Evolutionary conservation across 495 filamentous ascomycete species (phyloP), one percentile per base, ranked within the genome.

Genomic region (Lindgomyces ingoldianus): DNA sequence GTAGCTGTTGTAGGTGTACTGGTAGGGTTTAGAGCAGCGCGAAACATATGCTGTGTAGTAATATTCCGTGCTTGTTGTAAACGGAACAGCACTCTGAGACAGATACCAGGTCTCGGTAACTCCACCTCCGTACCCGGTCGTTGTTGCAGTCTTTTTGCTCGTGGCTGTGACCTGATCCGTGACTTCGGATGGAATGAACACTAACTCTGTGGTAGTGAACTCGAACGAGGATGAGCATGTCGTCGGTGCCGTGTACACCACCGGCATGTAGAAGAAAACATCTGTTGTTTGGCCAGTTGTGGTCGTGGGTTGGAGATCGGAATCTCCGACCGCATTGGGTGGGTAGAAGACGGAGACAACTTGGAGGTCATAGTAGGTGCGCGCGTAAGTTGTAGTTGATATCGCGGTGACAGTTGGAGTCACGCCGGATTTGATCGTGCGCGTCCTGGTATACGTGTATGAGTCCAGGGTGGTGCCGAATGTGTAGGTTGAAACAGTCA

Each of bases 61-160:
- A 27, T 46, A 60, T 3, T 51, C 47, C 2, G 55, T 14, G 14
- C 39, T 21, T 4, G 62, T 60, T 2, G 55, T 36, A 14, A 60
- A 19, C 1, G 62, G 62, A 2, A 49, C 62, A 4, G 54, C 62
- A 6, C 56, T 55, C 16, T 27, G 10, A 12, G n/a, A 48, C 3
- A 65, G 47, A 25, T 54, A 49, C 48, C 54, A 57, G 9, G 62
- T 65, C 24, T 54, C 55, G 25, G 42, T 36, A 9, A 36, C 16
- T 1, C 14, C 16, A 6, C 16, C 55, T 0, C 25, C 52, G 14
- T 33, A 64, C 14, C 19, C 51, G n/a, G 44, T 50, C 2, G 47
- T 50, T 1, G 26, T 57, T 59, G 6, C 26, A 25, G 62, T 24
- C 27, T 57, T n/a, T 14, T 45, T 25, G 24, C 27, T 58, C 16